Base-by-base conservation (phyloP, 1,284 basidiomycete species). In the Cutaneotrichosporon sp. region DNA sequence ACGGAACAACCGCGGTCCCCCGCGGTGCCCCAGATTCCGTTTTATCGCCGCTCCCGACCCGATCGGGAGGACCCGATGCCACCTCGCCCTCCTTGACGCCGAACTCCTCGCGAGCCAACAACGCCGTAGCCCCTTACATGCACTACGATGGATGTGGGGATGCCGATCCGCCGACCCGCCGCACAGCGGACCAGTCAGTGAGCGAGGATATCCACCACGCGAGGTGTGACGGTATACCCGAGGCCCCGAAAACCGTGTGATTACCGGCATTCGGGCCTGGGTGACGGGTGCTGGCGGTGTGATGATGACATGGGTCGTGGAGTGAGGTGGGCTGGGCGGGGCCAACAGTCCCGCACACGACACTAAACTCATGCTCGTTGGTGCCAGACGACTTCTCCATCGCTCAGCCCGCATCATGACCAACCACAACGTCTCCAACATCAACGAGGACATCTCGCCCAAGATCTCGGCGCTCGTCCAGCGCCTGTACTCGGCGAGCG, bases 401-500 rank as follows among this genome's bases (percentile, higher is more conserved):
- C 45, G 36, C 25, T n/a, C 46, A 20, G 20, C 24, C 29, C 29
- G 29, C 29, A 34, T 18, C 34, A 38, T 53, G 22, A 36, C 57
- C 38, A 62, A 29, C 42, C 59, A 58, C 59, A 14, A 61, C 61
- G 63, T 50, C 60, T 47, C 52, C 49, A 14, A 61, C 61, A 57
- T 50, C 60, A 34, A 53, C 33, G 51, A 38, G 34, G 5, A 6
- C 46, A 58, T 65, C 62, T 49, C 69, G 27, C 62, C 67, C 55
- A 56, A 61, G 10, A 45, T 72, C 53, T 25, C 34, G 29, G 34
- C 63, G 42, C 68, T 72, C 59, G 63, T 69, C 38, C 46, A 60
- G 43, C 63, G 60, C 20, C 70, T 72, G 43, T 72, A 72, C 62
- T 45, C 52, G 14, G 62, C 62, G 25, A 65, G 62, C 52, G 71